phyloP scores from a whole-genome alignment of 176 grass and related monocot species.

The Eragrostis nindensis region DNA sequence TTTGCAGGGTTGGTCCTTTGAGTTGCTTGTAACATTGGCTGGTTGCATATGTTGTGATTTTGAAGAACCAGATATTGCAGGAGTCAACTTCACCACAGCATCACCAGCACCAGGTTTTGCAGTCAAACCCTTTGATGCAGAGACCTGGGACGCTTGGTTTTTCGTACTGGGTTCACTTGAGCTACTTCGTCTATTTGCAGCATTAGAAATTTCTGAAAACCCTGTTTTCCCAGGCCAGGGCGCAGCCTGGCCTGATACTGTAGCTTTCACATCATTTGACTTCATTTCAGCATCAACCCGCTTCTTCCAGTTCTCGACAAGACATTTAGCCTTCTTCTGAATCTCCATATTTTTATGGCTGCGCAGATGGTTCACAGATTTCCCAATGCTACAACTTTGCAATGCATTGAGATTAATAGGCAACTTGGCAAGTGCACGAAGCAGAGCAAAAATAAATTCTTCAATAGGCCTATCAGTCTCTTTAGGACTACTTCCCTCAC shows the following conservation, averaged over 20 bases:
- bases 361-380: conserved; percentile 89
- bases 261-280: conserved; percentile 70
- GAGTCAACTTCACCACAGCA: conserved; percentile 39
- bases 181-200: conserved; percentile 65
- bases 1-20: conserved; percentile 54
- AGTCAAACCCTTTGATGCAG: conserved; percentile 53
- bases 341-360: conserved; percentile 87
- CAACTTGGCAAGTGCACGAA: conserved; percentile 83
- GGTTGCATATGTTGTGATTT: conserved; percentile 42
- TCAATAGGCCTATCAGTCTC: conserved; percentile 67
- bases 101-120: conserved; percentile 51
- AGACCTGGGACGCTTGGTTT: conserved; percentile 43
- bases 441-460: conserved; percentile 75
- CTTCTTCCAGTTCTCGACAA: conserved; percentile 96
- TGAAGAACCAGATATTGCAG: conserved; percentile 22
- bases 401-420: conserved; percentile 89
- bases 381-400: conserved; percentile 89
- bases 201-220: conserved; percentile 69
- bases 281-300: conserved; percentile 98
- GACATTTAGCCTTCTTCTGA: conserved; percentile 88
- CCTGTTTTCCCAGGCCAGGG: conserved; percentile 69
- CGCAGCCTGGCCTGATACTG: conserved; percentile 61
- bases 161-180: conserved; percentile 61
- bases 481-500: conserved; percentile 71
- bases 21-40: conserved; percentile 21